Base-by-base conservation (phyloP, 2,329 filamentous ascomycete species). In the Fusarium sp. region DNA sequence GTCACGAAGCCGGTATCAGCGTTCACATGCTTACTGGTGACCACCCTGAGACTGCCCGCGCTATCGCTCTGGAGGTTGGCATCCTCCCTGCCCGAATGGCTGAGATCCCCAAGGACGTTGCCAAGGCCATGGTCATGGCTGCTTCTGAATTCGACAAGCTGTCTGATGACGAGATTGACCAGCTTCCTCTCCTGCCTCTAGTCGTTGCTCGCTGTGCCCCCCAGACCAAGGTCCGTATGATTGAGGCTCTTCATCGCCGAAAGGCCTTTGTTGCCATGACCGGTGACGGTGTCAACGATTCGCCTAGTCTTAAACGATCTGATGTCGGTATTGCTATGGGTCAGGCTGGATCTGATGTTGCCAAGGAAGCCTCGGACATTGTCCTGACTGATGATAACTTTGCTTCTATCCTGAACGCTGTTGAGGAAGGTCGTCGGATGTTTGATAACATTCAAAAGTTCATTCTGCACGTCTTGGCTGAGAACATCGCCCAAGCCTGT, bases 401-500 rank as follows among this genome's bases (percentile, higher is more conserved):
- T 65, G 87, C 88, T 3, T 88, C 85, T 5, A 91, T 91, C 46
- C 82, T 91, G 24, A 87, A 88, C 52, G 88, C 88, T 4, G 85
- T 91, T n/a, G 87, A 90, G 70, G 88, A 91, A 75, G 88, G 88
- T 3, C 83, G 88, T 29, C 80, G 88, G 38, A 88, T 90, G 75
- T 91, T 90, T 72, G 88, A 91, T 68, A 91, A 91, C 59, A 90
- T 91, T 42, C 88, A 91, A 67, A 90, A 90, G 68, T 91, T 91
- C 69, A 85, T 91, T 39, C 80, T 91, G 2, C 88, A 88, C 68
- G 78, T 90, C 34, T 76, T 91, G 44, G 85, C 87, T 0, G 83
- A 89, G 70, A 91, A 91, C 64, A 86, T 91, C 55, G 88, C 88
- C 0, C 86, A 91, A 63, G 90, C 88, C 0, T 82, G 83, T 59